Base-by-base conservation (phyloP, 306 rosid species). In the Malus sieversii region DNA sequence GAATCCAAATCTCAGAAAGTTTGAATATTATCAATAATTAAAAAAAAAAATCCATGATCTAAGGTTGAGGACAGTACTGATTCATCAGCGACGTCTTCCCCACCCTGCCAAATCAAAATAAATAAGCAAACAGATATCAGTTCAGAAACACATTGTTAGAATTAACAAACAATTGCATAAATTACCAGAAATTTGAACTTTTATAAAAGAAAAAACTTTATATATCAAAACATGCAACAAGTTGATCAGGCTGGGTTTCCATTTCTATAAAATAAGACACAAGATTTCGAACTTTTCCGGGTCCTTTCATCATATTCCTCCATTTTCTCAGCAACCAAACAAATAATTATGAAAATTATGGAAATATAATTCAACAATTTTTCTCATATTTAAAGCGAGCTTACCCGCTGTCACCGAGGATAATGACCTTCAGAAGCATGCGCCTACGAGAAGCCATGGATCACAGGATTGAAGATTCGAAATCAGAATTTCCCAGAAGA, bases 371-470 rank as follows among this genome's bases (percentile, higher is more conserved):
- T 5, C 8, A 57, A 19, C 0, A 57, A 22, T 10, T 20, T 57
- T n/a, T 57, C 2, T 57, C 8, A 20, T 57, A 22, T n/a, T 23
- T 22, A 3, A 71, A 10, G 60, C 53, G 27, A 29, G 55, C 81
- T 75, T 86, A 96, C 99, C 99, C 99, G 82, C 99, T 96, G 71
- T 96, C 99, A 38, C 99, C 99, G 74, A 92, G 97, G 90, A 96
- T 96, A 44, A 96, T 92, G 91, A 96, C 98, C 89, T 96, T 96
- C 44, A 96, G 83, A 22, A 96, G 88, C 97, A 96, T 92, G 84
- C 99, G 99, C 71, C 99, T 86, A 45, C 99, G 98, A 73, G 99
- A 90, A 57, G 99, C 96, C 99, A 96, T 96, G 60, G 55, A 48
- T 82, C 72, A 48, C 63, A 78, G 66, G n/a, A 32, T 64, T 6